Evolutionary conservation across 352 stramenopile species (phyloP).

Genomic region (Peronosclerospora sorghi): DNA sequence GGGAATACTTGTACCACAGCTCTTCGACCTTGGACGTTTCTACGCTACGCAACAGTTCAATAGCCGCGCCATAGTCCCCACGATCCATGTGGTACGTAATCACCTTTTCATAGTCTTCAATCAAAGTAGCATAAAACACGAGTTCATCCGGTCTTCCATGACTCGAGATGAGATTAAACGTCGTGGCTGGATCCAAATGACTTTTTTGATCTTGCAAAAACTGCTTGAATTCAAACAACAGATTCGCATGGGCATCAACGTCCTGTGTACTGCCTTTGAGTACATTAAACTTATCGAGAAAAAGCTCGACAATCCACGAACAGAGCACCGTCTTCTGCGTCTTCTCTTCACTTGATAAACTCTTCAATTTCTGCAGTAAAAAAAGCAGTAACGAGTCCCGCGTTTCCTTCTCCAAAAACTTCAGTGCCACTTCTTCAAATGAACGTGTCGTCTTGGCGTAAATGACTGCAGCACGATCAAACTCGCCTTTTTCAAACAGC

Average conservation of each 20-base stretch:
- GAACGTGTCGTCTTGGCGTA: conserved; percentile 86
- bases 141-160: conserved; percentile 88
- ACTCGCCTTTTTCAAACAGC: conserved; percentile 80
- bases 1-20: conserved; percentile 92
- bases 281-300: conserved; percentile 86
- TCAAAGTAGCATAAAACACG: conserved; percentile 87
- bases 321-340: conserved; percentile 88
- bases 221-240: conserved; percentile 87
- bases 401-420: conserved; percentile 84
- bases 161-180: conserved; percentile 85
- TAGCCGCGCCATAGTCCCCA: conserved; percentile 81
- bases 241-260: conserved; percentile 74
- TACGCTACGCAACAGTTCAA: conserved; percentile 82
- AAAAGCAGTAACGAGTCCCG: conserved; percentile 80
- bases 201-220: conserved; percentile 86
- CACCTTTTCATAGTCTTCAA: conserved; percentile 91
- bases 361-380: conserved; percentile 83
- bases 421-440: conserved; percentile 86
- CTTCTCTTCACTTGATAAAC: conserved; percentile 70
- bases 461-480: conserved; percentile 73
- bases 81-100: conserved; percentile 88
- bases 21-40: conserved; percentile 87
- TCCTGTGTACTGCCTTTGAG: conserved; percentile 74
- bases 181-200: conserved; percentile 82
- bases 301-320: conserved; percentile 90